A percentile compares a stretch with the other conserved stretches of the same genome.
Conservation (phyloP, 768 basidiomycete genomes). For the Suillus cothurnatus region DNA sequence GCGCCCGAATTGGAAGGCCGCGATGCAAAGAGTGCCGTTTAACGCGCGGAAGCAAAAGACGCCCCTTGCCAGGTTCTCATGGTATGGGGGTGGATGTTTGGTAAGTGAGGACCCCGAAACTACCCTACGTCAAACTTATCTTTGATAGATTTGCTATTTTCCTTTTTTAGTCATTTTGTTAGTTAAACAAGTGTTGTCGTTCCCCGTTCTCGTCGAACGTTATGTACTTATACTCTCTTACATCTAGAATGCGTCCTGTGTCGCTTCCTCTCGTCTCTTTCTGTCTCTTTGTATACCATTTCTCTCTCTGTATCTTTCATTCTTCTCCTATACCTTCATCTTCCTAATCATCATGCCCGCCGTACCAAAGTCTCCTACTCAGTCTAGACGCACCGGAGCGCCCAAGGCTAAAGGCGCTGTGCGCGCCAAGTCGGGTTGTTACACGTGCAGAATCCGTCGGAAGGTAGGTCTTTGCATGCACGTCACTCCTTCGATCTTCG, state of each 20-base stretch:
- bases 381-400: slow-evolving; percentile 47
- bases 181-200: slow-evolving; percentile 3
- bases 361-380: slow-evolving; percentile 44
- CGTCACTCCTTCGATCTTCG: slow-evolving; percentile 13
- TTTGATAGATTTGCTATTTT: slow-evolving; percentile 11
- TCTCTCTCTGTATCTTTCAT: slow-evolving; percentile 20
- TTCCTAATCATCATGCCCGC: slow-evolving; percentile 31
- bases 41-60: slow-evolving; percentile 26
- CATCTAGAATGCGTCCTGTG: slow-evolving; percentile 19
- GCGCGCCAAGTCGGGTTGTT: slow-evolving; percentile 87
- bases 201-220: slow-evolving; percentile 26
- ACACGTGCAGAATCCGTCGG: slow-evolving; percentile 84
- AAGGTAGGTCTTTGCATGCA: slow-evolving; percentile 52
- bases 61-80: slow-evolving; percentile 24
- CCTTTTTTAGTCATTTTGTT: slow-evolving; percentile 9
- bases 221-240: slow-evolving; percentile 34
- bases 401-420: slow-evolving; percentile 80
- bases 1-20: slow-evolving; percentile 20
- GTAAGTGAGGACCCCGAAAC: slow-evolving; percentile 24
- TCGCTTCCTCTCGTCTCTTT: slow-evolving; percentile 12
- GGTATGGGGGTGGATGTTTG: slow-evolving; percentile 21
- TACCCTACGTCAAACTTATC: background rate
- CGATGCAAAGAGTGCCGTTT: slow-evolving; percentile 13
- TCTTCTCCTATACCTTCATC: slow-evolving; percentile 16
- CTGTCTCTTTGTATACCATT: background rate